Evolutionary conservation across 192 early-diverging fungal species (phyloP).

Genomic region (Podila verticillata): DNA sequence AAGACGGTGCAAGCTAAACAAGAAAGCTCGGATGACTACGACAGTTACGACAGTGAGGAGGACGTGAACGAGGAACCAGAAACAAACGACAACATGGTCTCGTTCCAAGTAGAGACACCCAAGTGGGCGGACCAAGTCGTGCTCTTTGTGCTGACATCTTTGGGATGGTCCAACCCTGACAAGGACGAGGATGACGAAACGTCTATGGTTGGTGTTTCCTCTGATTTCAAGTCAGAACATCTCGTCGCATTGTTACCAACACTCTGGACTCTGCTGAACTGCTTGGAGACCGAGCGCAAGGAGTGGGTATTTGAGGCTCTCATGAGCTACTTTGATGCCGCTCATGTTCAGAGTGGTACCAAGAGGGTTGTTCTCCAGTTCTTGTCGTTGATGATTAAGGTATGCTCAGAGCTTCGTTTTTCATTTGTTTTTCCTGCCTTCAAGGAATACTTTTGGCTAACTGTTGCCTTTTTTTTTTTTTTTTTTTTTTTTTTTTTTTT

Average conservation of each 20-base stretch:
- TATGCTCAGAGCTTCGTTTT: not conserved
- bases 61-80: slow-evolving; percentile 7
- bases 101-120: slow-evolving; percentile 32
- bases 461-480: no score
- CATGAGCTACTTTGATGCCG: slow-evolving; percentile 18
- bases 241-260: slow-evolving; percentile 57
- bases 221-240: slow-evolving; percentile 56
- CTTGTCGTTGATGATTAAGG: slow-evolving; percentile 35
- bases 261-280: slow-evolving; percentile 63
- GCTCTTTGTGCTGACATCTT: slow-evolving; percentile 62
- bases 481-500: no score
- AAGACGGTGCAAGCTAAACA: slow-evolving; percentile 1
- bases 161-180: slow-evolving; percentile 53
- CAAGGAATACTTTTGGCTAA: slow-evolving; percentile 17
- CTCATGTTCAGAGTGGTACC: slow-evolving; percentile 26
- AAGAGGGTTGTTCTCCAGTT: slow-evolving; percentile 42
- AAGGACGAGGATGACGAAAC: slow-evolving; percentile 3
- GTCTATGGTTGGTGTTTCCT: slow-evolving; percentile 46
- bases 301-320: slow-evolving; percentile 50
- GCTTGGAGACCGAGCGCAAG: slow-evolving; percentile 37
- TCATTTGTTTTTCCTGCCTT: slow-evolving; percentile 12
- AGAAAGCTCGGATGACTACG: slow-evolving; percentile 25
- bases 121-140: slow-evolving; percentile 64
- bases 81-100: slow-evolving; percentile 8
- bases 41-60: slow-evolving; percentile 29